Conservation (phyloP, 768 basidiomycete species). For the Cystobasidium tubakii region DNA sequence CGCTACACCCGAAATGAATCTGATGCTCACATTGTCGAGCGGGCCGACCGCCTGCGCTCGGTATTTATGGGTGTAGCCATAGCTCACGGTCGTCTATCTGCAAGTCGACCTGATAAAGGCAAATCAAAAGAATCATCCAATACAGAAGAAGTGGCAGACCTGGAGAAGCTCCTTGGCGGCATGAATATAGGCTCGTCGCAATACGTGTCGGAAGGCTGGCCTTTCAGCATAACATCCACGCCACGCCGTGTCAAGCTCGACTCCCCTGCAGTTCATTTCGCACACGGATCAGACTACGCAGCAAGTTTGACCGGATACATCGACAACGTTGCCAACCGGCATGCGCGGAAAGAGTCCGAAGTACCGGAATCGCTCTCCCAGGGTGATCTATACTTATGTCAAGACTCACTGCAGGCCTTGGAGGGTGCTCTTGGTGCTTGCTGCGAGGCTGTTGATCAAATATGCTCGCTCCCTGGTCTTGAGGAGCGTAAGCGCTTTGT, state of each 20-base stretch:
- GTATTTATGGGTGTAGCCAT: slow-evolving; percentile 21
- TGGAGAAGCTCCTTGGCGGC: background rate
- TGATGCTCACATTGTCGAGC: slow-evolving; percentile 19
- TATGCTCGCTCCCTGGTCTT: slow-evolving; percentile 55
- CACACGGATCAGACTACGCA: slow-evolving; percentile 38
- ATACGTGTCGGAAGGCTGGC: background rate
- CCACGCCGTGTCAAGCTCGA: slow-evolving; percentile 22
- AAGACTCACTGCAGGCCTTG: slow-evolving; percentile 67
- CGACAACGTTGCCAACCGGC: slow-evolving; percentile 60
- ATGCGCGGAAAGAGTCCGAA: slow-evolving; percentile 59
- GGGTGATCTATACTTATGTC: slow-evolving; percentile 80
- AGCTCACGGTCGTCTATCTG: slow-evolving; percentile 14
- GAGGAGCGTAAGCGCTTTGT: slow-evolving; percentile 51
- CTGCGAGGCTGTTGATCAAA: slow-evolving; percentile 76
- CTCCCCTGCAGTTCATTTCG: slow-evolving; percentile 38
- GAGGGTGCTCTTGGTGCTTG: slow-evolving; percentile 74
- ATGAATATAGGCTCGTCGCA: background rate
- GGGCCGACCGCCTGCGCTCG: slow-evolving; percentile 26
- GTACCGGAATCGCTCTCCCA: slow-evolving; percentile 68
- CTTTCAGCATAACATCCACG: slow-evolving; percentile 43
- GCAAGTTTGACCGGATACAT: slow-evolving; percentile 45
- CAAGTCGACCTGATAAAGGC: background rate
- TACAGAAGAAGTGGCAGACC: background rate
- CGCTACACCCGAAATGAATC: slow-evolving; percentile 8
- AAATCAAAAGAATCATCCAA: background rate